Conservation (phyloP, 805 yeast species). For the Yamadazyma nakazawae region DNA sequence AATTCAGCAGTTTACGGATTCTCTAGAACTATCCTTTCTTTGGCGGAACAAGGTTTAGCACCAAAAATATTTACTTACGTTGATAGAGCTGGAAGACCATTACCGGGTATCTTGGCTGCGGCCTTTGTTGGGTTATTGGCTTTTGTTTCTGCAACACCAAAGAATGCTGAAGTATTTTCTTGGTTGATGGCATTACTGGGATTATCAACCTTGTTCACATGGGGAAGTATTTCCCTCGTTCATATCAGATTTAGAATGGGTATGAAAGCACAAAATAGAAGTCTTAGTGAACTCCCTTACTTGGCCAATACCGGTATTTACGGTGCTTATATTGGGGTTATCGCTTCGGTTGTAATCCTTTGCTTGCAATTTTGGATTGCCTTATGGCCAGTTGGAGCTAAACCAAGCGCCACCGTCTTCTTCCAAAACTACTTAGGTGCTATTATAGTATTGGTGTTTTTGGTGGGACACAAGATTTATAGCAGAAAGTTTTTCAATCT, state of each 20-base stretch:
- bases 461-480: slow-evolving; percentile 50
- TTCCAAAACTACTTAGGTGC: slow-evolving; percentile 56
- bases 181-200: slow-evolving; percentile 36
- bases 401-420: slow-evolving; percentile 39
- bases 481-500: slow-evolving; percentile 32
- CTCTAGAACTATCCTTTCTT: slow-evolving; percentile 38
- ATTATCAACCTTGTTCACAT: slow-evolving; percentile 33
- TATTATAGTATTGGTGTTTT: slow-evolving; percentile 44
- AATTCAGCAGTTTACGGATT: slow-evolving; percentile 44
- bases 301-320: slow-evolving; percentile 44
- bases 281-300: slow-evolving; percentile 51
- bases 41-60: slow-evolving; percentile 41
- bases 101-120: slow-evolving; percentile 31
- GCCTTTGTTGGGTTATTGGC: slow-evolving; percentile 37
- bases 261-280: slow-evolving; percentile 33
- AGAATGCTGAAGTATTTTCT: slow-evolving; percentile 32
- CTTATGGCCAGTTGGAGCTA: slow-evolving; percentile 27
- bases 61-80: slow-evolving; percentile 34
- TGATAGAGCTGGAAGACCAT: slow-evolving; percentile 40
- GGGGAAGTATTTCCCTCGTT: slow-evolving; percentile 34
- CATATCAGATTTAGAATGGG: slow-evolving; percentile 33
- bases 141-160: slow-evolving; percentile 40
- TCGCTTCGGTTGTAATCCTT: slow-evolving; percentile 21
- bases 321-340: slow-evolving; percentile 24
- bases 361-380: slow-evolving; percentile 35